Conservation (phyloP, 176 grass and related monocot genomes). For the Oryza meridionalis region DNA sequence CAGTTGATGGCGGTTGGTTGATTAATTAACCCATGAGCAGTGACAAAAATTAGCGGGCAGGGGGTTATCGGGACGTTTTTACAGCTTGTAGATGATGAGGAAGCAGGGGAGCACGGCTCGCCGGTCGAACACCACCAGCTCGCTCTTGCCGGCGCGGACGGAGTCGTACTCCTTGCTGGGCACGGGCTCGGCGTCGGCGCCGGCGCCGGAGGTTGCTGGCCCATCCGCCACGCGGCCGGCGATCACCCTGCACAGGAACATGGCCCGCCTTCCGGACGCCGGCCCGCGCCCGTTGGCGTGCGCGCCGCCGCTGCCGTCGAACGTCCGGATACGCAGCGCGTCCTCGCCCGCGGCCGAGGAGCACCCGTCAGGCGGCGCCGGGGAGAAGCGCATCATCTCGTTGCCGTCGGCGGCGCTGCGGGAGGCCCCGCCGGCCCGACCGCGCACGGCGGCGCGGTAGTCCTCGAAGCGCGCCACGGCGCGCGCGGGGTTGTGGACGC, state of each 20-base stretch:
- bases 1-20: background rate
- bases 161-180: constrained; percentile 62
- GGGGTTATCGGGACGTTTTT: constrained; percentile 36
- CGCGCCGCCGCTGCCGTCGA: constrained; percentile 83
- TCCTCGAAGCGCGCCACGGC: constrained; percentile 88
- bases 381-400: constrained; percentile 92
- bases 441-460: constrained; percentile 64
- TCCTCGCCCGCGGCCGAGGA: constrained; percentile 15
- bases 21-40: background rate
- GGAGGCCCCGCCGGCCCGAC: constrained; percentile 45
- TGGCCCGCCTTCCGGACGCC: constrained; percentile 54
- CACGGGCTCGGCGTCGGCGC: background rate
- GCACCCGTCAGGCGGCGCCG: constrained; percentile 31
- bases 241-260: constrained; percentile 92
- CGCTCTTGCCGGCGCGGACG: constrained; percentile 58
- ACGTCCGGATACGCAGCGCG: constrained; percentile 58
- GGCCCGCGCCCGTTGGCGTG: constrained; percentile 63
- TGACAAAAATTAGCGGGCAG: constrained; percentile 29
- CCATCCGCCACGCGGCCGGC: constrained; percentile 65
- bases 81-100: constrained; percentile 88
- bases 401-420: constrained; percentile 86
- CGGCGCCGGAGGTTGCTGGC: background rate
- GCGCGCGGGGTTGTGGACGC: constrained; percentile 76
- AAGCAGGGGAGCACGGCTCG: constrained; percentile 93
- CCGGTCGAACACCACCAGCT: constrained; percentile 81